Evolutionary conservation across 768 basidiomycete species (phyloP), one percentile per base, ranked within the genome.

Genomic region (Amanita jacksonii): DNA sequence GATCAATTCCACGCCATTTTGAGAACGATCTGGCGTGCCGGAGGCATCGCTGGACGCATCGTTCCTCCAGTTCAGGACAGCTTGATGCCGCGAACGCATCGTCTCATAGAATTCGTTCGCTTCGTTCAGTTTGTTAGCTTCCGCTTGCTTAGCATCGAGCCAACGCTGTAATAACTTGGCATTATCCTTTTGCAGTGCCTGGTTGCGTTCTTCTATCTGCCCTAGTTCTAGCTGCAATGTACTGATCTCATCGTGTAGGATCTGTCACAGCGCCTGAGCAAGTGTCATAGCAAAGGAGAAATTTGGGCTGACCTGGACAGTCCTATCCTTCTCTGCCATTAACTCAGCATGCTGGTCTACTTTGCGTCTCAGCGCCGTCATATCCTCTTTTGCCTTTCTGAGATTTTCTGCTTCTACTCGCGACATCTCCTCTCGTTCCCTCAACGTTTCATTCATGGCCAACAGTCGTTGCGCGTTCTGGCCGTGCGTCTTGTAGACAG

Each of bases 71-170:
- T 67, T 76, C 20, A 76, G 54, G 1, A 76, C 74, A 5, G 76
- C 70, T 51, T 83, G 73, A 54, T 81, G 79, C 49, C 73, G 75
- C 25, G 83, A 79, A 45, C 81, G 81, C 80, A 90, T 81, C 52
- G 83, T 80, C 59, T 91, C 87, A 55, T 91, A 91, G 60, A 88
- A 87, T 45, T 85, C 73, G 58, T 90, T 89, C 10, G 85, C 89
- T 54, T 87, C 86, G 63, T 98, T 97, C 86, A 99, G 87, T 64
- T 81, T 81, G 62, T 92, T 90, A 7, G 85, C 94, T 55, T 93
- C 92, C 9, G 72, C 66, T 58, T 96, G 90, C 65, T 96, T 96
- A 51, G 85, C 82, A 55, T 98, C 96, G 7, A 98, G 72, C 94
- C 96, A 99, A 13, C 94, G 83, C 59, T 96, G 91, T 1, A 98